phyloP scores from a whole-genome alignment of 2,329 filamentous ascomycete species.

The Botryotinia narcissicola region DNA sequence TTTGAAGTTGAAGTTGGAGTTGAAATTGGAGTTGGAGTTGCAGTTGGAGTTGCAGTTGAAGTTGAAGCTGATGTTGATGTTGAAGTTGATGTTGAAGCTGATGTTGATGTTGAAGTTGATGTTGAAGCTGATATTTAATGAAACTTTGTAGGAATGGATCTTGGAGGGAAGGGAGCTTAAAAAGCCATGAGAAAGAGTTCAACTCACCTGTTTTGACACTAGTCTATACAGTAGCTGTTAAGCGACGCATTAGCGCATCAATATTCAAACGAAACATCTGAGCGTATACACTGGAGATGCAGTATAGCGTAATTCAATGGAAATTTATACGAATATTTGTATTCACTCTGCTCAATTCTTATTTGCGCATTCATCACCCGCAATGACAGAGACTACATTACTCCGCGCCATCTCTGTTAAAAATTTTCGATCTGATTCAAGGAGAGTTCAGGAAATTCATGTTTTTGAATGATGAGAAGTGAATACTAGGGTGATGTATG shows the following conservation, averaged over 20 bases:
- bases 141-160: not conserved
- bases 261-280: not conserved
- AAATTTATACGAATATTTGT: not conserved
- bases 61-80: not conserved
- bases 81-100: not conserved
- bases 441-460: not conserved
- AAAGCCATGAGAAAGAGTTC: too few relatives aligned
- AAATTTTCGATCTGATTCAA: accelerated
- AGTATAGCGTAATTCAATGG: too few relatives aligned
- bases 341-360: not conserved
- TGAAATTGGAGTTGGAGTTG: not conserved
- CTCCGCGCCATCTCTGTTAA: not conserved
- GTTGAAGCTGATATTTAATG: too few relatives aligned
- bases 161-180: not conserved
- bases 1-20: too few relatives aligned
- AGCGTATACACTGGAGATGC: not conserved
- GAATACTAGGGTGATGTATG: not conserved
- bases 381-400: not conserved
- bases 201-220: not conserved
- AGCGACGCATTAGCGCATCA: too few relatives aligned
- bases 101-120: not conserved
- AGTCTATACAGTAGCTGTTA: not conserved
- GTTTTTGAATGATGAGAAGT: not conserved
- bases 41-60: not conserved
- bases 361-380: not conserved